These are phyloP conservation scores for Gnomoniopsis smithogilvyi DNA, from an alignment of 2,329 filamentous ascomycete species.

Conservation along the genomic window DNA sequence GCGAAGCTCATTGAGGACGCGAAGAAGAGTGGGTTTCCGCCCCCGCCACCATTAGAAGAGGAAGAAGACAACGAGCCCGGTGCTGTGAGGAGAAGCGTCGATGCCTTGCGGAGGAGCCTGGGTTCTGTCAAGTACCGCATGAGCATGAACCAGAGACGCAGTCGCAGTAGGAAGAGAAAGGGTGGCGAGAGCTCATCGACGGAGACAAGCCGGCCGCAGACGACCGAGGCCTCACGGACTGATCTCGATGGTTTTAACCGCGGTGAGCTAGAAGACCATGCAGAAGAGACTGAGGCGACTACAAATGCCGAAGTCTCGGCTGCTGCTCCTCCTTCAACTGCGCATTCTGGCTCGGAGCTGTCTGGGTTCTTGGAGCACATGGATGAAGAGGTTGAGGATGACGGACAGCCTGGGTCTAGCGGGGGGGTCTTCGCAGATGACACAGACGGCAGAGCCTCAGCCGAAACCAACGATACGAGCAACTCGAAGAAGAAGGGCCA, in stretches of 20 bases:
- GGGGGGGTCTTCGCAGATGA: not conserved
- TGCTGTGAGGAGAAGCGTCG: not conserved
- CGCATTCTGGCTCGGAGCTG: not conserved
- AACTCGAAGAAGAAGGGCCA: slow-evolving; percentile 4
- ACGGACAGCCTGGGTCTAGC: not conserved
- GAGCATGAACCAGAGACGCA: not conserved
- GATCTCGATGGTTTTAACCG: not conserved
- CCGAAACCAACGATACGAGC: not conserved
- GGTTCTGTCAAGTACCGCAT: not conserved
- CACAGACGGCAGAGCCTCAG: not conserved
- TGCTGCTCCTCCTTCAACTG: not conserved
- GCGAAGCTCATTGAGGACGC: slow-evolving; percentile 5
- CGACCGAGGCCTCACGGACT: not conserved
- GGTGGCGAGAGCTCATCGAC: not conserved
- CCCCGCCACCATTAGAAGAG: not conserved
- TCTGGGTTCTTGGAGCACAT: slow-evolving; percentile 10
- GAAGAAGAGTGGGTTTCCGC: not conserved
- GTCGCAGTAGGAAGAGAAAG: not conserved
- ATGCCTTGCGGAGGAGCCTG: not conserved
- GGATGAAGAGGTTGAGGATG: not conserved
- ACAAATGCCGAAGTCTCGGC: not conserved
- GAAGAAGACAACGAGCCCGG: slow-evolving; percentile 1
- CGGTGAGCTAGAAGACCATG: slow-evolving; percentile 3
- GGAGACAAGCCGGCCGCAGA: not conserved
- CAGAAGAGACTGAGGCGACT: not conserved